Evolutionary conservation across 306 rosid genomes (phyloP).

Genomic region (Trifolium pratense): DNA sequence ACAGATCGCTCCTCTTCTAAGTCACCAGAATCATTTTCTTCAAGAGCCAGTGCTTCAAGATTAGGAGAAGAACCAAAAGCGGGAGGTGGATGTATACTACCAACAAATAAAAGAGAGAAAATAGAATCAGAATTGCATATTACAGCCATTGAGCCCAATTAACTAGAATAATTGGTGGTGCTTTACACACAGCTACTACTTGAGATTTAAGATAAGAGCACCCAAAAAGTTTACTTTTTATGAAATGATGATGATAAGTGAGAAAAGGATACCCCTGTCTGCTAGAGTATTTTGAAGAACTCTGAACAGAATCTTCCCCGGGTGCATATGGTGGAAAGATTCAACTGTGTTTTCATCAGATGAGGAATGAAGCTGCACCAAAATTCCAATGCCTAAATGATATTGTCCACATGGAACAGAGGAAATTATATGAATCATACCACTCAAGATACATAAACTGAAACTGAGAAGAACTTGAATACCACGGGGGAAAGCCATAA

Average conservation of each 20-base stretch:
- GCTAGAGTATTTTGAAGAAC: conserved; percentile 56
- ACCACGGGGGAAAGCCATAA: neutral
- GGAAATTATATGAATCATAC: conserved; percentile 6
- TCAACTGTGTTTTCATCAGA: conserved; percentile 64
- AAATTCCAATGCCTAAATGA: conserved; percentile 41
- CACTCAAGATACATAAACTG: conserved; percentile 24
- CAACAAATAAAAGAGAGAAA: conserved; percentile 38
- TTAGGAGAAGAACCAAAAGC: conserved; percentile 98
- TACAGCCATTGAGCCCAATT: conserved; percentile 18
- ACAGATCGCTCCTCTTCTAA: conserved; percentile 71
- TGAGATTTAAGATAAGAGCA: conserved; percentile 32
- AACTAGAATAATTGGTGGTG: conserved; percentile 14
- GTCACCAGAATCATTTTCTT: conserved; percentile 57
- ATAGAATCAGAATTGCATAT: conserved; percentile 40
- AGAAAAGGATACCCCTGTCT: conserved; percentile 64
- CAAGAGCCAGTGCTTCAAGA: conserved; percentile 95
- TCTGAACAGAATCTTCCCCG: conserved; percentile 57
- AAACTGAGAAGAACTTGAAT: conserved; percentile 31
- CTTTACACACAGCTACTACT: conserved; percentile 19
- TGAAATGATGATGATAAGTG: conserved; percentile 22
- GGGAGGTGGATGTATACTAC: conserved; percentile 94
- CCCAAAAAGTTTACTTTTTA: conserved; percentile 4
- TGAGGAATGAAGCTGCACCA: conserved; percentile 74
- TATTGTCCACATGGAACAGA: conserved; percentile 17
- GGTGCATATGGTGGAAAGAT: conserved; percentile 50